phyloP scores from a whole-genome alignment of 2,329 filamentous ascomycete species.

The Ploettnerulaceae sp. region DNA sequence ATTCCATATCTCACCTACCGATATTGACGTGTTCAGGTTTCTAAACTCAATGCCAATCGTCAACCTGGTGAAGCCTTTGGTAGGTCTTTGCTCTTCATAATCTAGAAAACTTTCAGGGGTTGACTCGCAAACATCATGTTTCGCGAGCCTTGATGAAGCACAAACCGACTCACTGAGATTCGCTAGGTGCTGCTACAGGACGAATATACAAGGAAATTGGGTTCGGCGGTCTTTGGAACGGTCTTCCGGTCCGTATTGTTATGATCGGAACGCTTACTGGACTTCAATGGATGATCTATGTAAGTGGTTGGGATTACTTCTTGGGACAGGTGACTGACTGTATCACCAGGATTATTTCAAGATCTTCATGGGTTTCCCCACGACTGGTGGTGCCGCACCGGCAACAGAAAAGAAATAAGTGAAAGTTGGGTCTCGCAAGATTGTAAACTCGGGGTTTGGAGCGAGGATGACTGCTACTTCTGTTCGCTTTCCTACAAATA shows the following conservation, averaged over 20 bases:
- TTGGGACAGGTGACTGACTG: conserved; percentile 6
- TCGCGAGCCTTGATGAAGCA: background rate
- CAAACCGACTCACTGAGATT: background rate
- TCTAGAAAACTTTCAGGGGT: background rate
- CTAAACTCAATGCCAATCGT: conserved; percentile 80
- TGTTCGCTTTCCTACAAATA: too few species aligned
- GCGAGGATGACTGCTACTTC: too few species aligned
- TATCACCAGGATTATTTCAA: conserved; percentile 73
- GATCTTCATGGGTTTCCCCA: conserved; percentile 83
- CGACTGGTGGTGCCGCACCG: conserved; percentile 58
- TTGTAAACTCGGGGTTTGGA: background rate
- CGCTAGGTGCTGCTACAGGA: conserved; percentile 57
- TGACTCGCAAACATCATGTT: too few species aligned
- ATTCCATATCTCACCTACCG: too few species aligned
- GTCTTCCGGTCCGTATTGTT: conserved; percentile 77
- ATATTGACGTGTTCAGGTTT: too few species aligned
- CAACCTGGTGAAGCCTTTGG: conserved; percentile 71
- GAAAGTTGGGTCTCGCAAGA: background rate
- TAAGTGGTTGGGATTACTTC: conserved; percentile 33
- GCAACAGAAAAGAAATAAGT: conserved; percentile 24
- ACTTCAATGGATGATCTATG: conserved; percentile 92
- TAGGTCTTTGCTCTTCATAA: background rate
- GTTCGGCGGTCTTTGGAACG: conserved; percentile 87
- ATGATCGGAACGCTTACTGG: conserved; percentile 67
- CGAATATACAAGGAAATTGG: conserved; percentile 86